Evolutionary conservation across 176 grass and related monocot genomes (phyloP).

Genomic region (Juncus effusus): DNA sequence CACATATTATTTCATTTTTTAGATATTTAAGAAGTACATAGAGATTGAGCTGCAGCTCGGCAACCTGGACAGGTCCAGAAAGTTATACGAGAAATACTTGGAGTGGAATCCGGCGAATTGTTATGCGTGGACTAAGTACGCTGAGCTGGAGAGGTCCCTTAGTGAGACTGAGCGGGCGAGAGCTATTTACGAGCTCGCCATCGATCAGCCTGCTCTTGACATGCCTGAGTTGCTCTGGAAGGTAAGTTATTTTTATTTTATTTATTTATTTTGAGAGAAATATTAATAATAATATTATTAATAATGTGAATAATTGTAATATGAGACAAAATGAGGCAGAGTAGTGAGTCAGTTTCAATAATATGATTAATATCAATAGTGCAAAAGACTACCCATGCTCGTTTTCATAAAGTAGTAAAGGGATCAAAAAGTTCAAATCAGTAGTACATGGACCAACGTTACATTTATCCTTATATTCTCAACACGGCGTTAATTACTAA

Average conservation of each 20-base stretch:
- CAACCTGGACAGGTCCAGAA: slow-evolving; percentile 65
- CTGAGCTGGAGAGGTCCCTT: slow-evolving; percentile 66
- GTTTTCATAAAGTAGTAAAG: too few species aligned
- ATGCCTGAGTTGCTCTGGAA: slow-evolving; percentile 80
- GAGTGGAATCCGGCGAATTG: slow-evolving; percentile 75
- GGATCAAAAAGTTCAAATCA: too few species aligned
- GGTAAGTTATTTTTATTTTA: slow-evolving; percentile 28
- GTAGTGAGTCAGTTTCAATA: too few species aligned
- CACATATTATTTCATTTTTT: not conserved
- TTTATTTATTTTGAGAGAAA: not conserved
- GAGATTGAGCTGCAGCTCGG: slow-evolving; percentile 77
- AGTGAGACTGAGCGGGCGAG: slow-evolving; percentile 78
- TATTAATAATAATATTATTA: too few species aligned
- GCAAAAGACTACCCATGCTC: too few species aligned
- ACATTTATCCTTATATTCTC: too few species aligned
- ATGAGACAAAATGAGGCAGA: too few species aligned
- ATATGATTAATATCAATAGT: too few species aligned
- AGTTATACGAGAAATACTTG: slow-evolving; percentile 73
- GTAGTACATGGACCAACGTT: too few species aligned
- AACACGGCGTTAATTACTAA: too few species aligned
- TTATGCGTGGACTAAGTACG: slow-evolving; percentile 91
- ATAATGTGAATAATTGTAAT: too few species aligned
- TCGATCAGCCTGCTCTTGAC: slow-evolving; percentile 74
- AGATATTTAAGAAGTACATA: slow-evolving; percentile 89
- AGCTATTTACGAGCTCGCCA: slow-evolving; percentile 78